phyloP scores from a whole-genome alignment of 2,329 filamentous ascomycete species.

The Didymella glomerata region DNA sequence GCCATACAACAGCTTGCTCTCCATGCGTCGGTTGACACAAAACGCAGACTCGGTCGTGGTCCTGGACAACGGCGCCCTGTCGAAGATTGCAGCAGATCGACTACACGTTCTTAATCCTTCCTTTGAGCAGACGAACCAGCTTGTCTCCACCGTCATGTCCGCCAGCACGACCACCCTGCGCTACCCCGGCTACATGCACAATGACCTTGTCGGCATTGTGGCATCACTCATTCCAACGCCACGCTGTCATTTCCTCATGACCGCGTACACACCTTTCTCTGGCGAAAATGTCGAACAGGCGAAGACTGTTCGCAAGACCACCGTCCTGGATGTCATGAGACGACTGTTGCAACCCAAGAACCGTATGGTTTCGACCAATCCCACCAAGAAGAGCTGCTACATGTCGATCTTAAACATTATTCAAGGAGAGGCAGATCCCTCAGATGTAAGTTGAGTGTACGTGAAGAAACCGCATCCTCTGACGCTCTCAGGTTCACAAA shows the following conservation, averaged over 20 bases:
- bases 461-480: conserved; percentile 7
- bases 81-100: conserved; percentile 91
- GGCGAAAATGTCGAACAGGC: conserved; percentile 95
- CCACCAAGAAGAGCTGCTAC: conserved; percentile 97
- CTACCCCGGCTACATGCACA: conserved; percentile 99
- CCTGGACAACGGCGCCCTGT: conserved; percentile 92
- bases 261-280: conserved; percentile 97
- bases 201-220: conserved; percentile 95
- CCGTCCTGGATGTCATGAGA: conserved; percentile 96
- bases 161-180: conserved; percentile 94
- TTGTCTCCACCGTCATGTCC: conserved; percentile 96
- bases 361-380: conserved; percentile 96
- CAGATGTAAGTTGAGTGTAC: conserved; percentile 68
- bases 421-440: conserved; percentile 96
- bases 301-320: conserved; percentile 97
- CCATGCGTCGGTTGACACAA: conserved; percentile 89
- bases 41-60: conserved; percentile 98
- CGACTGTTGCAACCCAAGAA: conserved; percentile 96
- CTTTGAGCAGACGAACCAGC: conserved; percentile 96
- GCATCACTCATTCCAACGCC: conserved; percentile 96
- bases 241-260: conserved; percentile 97
- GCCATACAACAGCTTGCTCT: conserved; percentile 95
- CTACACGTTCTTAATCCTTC: conserved; percentile 95
- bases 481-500: conserved; percentile 76
- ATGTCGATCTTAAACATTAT: conserved; percentile 99